Base-by-base conservation (phyloP, 805 yeast genomes). In the Hyphopichia homilentoma region DNA sequence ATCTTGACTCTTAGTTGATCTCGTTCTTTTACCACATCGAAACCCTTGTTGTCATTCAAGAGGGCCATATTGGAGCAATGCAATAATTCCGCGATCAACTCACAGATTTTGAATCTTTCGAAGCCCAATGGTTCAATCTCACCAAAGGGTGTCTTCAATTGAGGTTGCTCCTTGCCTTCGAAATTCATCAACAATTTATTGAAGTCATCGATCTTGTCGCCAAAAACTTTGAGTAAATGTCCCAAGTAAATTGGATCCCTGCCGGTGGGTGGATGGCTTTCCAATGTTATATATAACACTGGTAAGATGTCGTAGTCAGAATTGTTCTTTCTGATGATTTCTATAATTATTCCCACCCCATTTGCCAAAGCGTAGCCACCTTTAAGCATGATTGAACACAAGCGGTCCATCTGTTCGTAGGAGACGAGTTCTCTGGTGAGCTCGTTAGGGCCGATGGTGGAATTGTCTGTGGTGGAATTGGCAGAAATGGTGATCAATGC, bases 1-100 rank as follows among this genome's bases (percentile, higher is more conserved):
- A 66, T 58, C 34, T 61, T 62, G 19, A 41, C 34, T 33, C 71
- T 44, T 31, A 66, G 48, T 15, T 49, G 59, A 40, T 67, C 70
- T 17, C 73, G 42, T 30, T 56, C 58, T 27, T 46, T 42, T 14
- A 67, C 73, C 14, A 65, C 60, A 17, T 61, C 69, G 37, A 41
- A 62, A 7, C 72, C 73, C 46, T 64, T 64, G 35, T 63, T 63
- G 41, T 65, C 71, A 40, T 67, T 67, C 21, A 66, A 49, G 30
- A 67, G 48, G 11, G 70, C 69, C 73, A 67, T 67, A 44, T 66
- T 67, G 9, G 70, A 65, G 35, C 73, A 67, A 48, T 67, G 73
- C 30, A 67, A 54, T 23, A 67, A 56, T 42, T 67, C 73, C 2
- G 73, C 73, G 20, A 67, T 59, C 38, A 67, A 56, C 47, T 67